These are phyloP conservation scores for Backusella circina DNA, from an alignment of 192 early-diverging fungal species.

Conservation along the genomic window DNA sequence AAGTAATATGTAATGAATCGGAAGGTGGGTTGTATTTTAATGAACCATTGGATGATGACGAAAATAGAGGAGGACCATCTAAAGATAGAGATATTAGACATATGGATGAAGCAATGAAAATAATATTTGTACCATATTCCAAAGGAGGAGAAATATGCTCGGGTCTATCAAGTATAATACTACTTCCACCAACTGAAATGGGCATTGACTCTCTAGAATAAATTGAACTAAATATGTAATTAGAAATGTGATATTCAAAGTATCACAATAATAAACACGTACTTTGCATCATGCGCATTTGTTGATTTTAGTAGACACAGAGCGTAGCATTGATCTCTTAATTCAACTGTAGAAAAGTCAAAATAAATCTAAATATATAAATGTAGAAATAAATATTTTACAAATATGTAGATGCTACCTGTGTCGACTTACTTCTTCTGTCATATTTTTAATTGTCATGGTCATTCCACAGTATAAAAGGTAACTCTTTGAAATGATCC, in stretches of 20 bases:
- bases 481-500: constrained; percentile 34
- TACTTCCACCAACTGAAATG: background rate
- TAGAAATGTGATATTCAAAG: background rate
- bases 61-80: constrained; percentile 21
- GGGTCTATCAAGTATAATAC: background rate
- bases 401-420: too few relatives aligned
- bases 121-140: constrained; percentile 6
- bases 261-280: background rate
- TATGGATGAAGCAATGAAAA: background rate
- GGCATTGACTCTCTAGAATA: background rate
- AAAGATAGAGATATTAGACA: background rate
- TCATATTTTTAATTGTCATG: constrained; percentile 35
- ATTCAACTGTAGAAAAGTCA: constrained; percentile 47
- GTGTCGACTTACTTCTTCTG: constrained; percentile 36
- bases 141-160: constrained; percentile 11
- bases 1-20: constrained; percentile 56
- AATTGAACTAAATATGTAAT: background rate
- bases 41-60: constrained; percentile 16
- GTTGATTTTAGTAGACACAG: background rate
- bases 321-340: constrained; percentile 39
- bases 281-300: background rate
- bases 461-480: constrained; percentile 40
- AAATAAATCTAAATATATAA: constrained; percentile 40
- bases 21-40: background rate
- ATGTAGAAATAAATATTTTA: background rate